These are phyloP conservation scores for Plasmopara halstedii DNA, from an alignment of 352 stramenopile species.

Conservation along the genomic window DNA sequence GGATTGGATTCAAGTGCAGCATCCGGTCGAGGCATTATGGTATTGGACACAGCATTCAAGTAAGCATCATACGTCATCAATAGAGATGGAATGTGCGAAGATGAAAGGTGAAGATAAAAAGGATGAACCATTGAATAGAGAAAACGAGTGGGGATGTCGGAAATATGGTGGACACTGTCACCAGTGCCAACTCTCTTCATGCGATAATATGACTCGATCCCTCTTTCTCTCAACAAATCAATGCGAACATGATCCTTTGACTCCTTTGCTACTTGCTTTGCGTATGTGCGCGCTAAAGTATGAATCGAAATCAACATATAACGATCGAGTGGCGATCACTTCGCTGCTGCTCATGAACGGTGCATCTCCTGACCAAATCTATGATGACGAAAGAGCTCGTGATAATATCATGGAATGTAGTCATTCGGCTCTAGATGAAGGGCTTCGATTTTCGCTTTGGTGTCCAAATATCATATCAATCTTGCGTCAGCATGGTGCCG, in stretches of 20 bases:
- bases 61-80: neutral
- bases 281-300: slow-evolving; percentile 15
- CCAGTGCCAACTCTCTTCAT: neutral
- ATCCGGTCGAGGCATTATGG: slow-evolving; percentile 19
- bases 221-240: no score
- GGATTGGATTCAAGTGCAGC: slow-evolving; percentile 11
- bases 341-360: slow-evolving; percentile 23
- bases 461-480: slow-evolving; percentile 13
- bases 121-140: neutral
- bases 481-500: slow-evolving; percentile 20
- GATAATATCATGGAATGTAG: neutral
- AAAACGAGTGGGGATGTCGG: slow-evolving; percentile 14
- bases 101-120: neutral
- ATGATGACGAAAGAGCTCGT: neutral
- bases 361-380: slow-evolving; percentile 10
- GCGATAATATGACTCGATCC: neutral
- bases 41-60: slow-evolving; percentile 16
- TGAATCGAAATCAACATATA: neutral
- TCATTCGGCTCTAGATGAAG: slow-evolving; percentile 16
- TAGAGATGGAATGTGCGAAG: neutral
- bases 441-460: slow-evolving; percentile 8
- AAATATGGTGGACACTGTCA: slow-evolving; percentile 23
- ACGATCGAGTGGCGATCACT: slow-evolving; percentile 16
- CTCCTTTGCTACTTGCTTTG: slow-evolving; percentile 30
- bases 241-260: neutral